Evolutionary conservation across 2,329 filamentous ascomycete genomes (phyloP).

Genomic region (Colletotrichum tropicicola): DNA sequence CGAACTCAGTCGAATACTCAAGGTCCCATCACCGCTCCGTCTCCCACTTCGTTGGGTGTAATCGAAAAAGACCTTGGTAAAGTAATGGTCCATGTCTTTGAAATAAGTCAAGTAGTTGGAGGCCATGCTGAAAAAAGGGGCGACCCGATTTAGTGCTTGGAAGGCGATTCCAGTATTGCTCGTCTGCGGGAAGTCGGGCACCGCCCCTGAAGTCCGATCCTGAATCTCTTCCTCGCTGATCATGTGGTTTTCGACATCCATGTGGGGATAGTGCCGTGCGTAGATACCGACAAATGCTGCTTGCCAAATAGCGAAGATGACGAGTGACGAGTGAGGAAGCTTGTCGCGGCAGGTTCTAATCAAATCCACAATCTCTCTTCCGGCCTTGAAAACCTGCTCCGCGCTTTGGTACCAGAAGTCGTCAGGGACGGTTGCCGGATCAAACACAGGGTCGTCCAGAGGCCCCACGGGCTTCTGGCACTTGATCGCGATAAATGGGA

Average conservation of each 20-base stretch:
- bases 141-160: conserved; percentile 61
- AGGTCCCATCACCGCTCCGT: conserved; percentile 40
- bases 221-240: conserved; percentile 43
- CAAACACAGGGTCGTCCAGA: conserved; percentile 65
- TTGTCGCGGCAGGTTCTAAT: conserved; percentile 69
- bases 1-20: conserved; percentile 52
- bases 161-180: conserved; percentile 58
- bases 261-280: conserved; percentile 71
- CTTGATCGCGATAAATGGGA: conserved; percentile 72
- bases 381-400: conserved; percentile 68
- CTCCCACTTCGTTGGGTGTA: conserved; percentile 43
- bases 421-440: conserved; percentile 54
- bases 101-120: conserved; percentile 64
- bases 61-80: conserved; percentile 49
- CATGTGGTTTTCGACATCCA: conserved; percentile 70
- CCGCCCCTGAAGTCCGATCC: conserved; percentile 35
- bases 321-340: conserved; percentile 73
- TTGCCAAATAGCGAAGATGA: conserved; percentile 73
- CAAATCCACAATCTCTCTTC: conserved; percentile 70
- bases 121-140: conserved; percentile 63
- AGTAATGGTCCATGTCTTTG: conserved; percentile 62
- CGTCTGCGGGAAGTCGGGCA: conserved; percentile 41
- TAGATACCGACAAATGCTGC: conserved; percentile 74
- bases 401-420: conserved; percentile 73
- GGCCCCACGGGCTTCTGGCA: conserved; percentile 61